phyloP scores from a whole-genome alignment of 169 alveolate species.

The Plasmodium malariae region DNA sequence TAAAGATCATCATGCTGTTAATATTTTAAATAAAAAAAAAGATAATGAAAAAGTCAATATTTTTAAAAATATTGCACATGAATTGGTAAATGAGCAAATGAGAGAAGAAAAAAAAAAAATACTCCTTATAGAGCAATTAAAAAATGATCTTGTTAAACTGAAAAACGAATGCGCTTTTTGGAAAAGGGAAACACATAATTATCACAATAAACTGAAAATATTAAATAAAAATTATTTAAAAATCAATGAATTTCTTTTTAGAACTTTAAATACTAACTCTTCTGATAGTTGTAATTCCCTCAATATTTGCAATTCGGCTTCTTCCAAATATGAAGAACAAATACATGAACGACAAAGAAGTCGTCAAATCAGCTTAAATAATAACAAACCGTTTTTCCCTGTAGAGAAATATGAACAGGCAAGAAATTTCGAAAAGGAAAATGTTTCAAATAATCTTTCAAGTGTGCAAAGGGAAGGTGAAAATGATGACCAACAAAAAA shows the following conservation, averaged over 20 bases:
- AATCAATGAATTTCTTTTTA: constrained; percentile 36
- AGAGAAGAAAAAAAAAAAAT: constrained; percentile 27
- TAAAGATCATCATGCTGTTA: not conserved
- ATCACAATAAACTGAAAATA: constrained; percentile 29
- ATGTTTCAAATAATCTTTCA: not conserved
- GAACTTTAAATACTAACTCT: constrained; percentile 19
- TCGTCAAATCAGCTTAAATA: not conserved
- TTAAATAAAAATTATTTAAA: constrained; percentile 41
- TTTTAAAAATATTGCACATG: constrained; percentile 12
- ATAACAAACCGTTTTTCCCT: not conserved
- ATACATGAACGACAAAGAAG: not conserved
- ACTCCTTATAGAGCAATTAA: constrained; percentile 12
- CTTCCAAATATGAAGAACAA: constrained; percentile 1
- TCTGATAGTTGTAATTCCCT: not conserved
- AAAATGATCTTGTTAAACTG: constrained; percentile 1
- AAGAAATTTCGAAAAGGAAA: not conserved
- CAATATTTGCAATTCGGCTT: not conserved
- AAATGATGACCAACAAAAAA: not conserved
- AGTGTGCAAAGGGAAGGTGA: not conserved
- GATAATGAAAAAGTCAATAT: constrained; percentile 14
- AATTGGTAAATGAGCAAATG: constrained; percentile 4
- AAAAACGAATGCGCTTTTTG: constrained; percentile 33
- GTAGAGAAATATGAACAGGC: not conserved
- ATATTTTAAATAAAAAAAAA: not conserved
- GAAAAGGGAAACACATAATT: constrained; percentile 52